Conservation (phyloP, 1,284 basidiomycete species). For the Trichosporon faecale region DNA sequence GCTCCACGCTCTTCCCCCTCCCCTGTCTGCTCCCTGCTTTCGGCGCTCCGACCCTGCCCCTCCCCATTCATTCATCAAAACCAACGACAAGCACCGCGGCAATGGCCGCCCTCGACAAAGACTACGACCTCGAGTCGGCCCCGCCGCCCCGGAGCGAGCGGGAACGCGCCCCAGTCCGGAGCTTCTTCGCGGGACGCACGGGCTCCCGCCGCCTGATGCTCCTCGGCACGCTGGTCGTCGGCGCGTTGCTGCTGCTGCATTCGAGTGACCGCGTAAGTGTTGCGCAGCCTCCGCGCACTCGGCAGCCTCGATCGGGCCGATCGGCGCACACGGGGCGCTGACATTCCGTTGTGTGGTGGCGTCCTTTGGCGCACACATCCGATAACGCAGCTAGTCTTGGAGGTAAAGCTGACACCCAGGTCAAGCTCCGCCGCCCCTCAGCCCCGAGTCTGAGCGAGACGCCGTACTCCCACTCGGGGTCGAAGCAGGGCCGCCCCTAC, state of each 20-base stretch:
- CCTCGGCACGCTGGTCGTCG: background rate
- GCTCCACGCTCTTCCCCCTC: too few relatives aligned
- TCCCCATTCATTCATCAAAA: background rate
- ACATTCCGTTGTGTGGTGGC: background rate
- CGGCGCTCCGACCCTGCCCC: too few relatives aligned
- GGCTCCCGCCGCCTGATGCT: background rate
- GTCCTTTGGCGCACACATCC: too few relatives aligned
- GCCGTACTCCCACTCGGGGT: background rate
- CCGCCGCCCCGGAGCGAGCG: background rate
- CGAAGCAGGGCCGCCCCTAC: background rate
- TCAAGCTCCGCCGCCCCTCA: background rate
- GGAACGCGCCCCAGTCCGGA: background rate
- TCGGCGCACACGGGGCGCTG: background rate
- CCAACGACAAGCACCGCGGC: background rate
- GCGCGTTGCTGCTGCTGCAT: background rate
- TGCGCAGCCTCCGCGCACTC: background rate
- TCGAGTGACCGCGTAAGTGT: background rate
- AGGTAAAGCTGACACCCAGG: background rate
- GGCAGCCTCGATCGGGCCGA: background rate
- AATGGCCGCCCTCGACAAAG: background rate
- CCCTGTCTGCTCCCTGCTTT: too few relatives aligned
- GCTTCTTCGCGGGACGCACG: background rate
- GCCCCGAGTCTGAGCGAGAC: background rate
- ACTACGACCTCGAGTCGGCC: background rate
- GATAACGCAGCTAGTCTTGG: too few relatives aligned